phyloP scores from a whole-genome alignment of 495 filamentous ascomycete species.

The Mycothermus thermophilus region DNA sequence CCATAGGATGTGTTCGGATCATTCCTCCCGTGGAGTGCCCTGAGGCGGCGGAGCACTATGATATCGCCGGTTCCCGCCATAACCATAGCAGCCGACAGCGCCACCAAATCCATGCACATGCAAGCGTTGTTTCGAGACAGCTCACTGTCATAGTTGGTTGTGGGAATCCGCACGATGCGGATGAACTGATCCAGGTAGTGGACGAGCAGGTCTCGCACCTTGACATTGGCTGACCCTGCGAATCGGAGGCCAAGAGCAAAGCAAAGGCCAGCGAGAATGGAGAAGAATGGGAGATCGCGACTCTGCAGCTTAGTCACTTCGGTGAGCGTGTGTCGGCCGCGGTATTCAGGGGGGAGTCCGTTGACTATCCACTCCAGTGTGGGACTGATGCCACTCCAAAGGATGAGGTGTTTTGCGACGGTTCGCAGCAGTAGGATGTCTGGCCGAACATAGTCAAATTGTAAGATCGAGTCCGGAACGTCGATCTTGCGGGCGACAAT shows the following conservation, averaged over 20 bases:
- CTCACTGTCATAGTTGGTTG: slow-evolving; percentile 63
- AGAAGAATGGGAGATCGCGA: slow-evolving; percentile 80
- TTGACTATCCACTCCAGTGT: slow-evolving; percentile 57
- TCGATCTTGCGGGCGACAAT: slow-evolving; percentile 86
- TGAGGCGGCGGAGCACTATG: slow-evolving; percentile 71
- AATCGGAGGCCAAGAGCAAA: slow-evolving; percentile 73
- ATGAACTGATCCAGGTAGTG: slow-evolving; percentile 81
- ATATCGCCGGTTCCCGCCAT: slow-evolving; percentile 96
- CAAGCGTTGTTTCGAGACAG: slow-evolving; percentile 67
- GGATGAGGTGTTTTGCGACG: slow-evolving; percentile 78
- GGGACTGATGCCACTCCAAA: slow-evolving; percentile 74
- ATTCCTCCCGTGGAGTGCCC: slow-evolving; percentile 76
- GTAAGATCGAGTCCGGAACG: slow-evolving; percentile 72
- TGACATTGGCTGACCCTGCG: slow-evolving; percentile 62
- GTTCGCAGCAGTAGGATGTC: slow-evolving; percentile 87
- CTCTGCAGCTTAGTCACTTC: slow-evolving; percentile 45
- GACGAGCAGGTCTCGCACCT: slow-evolving; percentile 66
- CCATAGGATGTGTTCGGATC: slow-evolving; percentile 78
- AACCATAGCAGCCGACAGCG: slow-evolving; percentile 67
- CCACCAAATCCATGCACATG: slow-evolving; percentile 79
- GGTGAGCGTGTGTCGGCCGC: slow-evolving; percentile 37
- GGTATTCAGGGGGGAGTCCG: slow-evolving; percentile 58
- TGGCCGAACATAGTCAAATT: slow-evolving; percentile 89
- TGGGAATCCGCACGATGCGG: slow-evolving; percentile 54
- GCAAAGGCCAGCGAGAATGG: slow-evolving; percentile 79